Base-by-base conservation (phyloP, 1,284 basidiomycete genomes). In the Thecaphora thlaspeos region DNA sequence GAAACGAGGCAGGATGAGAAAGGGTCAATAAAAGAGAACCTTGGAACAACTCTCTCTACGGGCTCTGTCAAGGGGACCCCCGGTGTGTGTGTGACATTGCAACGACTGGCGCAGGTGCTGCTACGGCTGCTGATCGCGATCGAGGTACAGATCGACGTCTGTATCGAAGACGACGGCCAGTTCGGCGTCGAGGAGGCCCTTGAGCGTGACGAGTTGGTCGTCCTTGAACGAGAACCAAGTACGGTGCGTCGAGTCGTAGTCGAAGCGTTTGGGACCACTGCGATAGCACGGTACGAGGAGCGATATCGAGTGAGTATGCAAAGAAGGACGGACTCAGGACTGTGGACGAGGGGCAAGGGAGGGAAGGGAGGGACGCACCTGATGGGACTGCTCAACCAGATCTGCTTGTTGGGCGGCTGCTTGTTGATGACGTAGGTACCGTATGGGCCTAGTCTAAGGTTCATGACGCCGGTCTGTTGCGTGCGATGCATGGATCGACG, bases 381-480 rank as follows among this genome's bases (percentile, higher is more conserved):
- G 22, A 53, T 62, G 0, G 94, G 94, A 32, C 91, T 94, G 12
- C 90, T 93, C 30, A 98, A 82, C 94, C 94, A 98, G 75, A 98
- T 97, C 79, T 98, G 95, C 80, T 92, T 91, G 78, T 97, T 97
- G 5, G 95, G 94, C 10, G 94, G 94, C 79, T 98, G 94, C 82
- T 98, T 98, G 82, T 98, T 98, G 81, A 98, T 89, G 38, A 97
- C 94, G 81, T 96, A 98, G n/a, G 90, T 97, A 18, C 93, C 93
- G 59, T 88, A 82, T 9, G 84, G 81, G 32, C 89, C 91, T 18
- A 96, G 82, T 43, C 83, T 82, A 46, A 97, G 84, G 2, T 91
- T 98, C 54, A 98, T 81, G 28, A 98, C 94, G 22, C 94, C 94
- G 66, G 86, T 85, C 88, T 90, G 75, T 39, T 51, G 18, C 38